A percentile compares a stretch with the other conserved stretches of the same genome.
Evolutionary conservation across 352 stramenopile species (phyloP).

Genomic region (Phytophthora pini): DNA sequence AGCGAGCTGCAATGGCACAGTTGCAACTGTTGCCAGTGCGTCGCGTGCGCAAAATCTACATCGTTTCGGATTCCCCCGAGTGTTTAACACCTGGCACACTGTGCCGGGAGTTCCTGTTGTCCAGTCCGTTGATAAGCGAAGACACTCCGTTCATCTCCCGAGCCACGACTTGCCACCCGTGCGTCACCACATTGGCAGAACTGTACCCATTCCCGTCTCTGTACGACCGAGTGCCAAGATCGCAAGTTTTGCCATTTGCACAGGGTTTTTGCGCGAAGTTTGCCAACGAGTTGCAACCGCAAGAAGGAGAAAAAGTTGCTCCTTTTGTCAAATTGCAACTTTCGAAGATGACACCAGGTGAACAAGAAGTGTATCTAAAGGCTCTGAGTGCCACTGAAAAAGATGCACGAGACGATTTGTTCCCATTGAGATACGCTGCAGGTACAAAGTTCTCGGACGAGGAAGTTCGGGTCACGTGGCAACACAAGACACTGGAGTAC

Average conservation of each 20-base stretch:
- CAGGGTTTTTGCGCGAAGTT: constrained; percentile 33
- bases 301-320: constrained; percentile 8
- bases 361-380: constrained; percentile 49
- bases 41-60: constrained; percentile 73
- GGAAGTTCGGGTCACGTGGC: constrained; percentile 48
- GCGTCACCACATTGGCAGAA: constrained; percentile 66
- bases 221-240: constrained; percentile 67
- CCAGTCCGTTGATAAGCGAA: constrained; percentile 56
- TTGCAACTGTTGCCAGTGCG: constrained; percentile 67
- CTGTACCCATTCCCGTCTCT: constrained; percentile 88
- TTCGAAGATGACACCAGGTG: constrained; percentile 24
- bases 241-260: constrained; percentile 60
- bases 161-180: constrained; percentile 61
- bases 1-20: constrained; percentile 84
- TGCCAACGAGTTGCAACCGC: constrained; percentile 1
- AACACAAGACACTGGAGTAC: constrained; percentile 76
- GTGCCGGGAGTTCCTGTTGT: constrained; percentile 89
- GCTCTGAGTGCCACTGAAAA: constrained; percentile 40
- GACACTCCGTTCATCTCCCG: constrained; percentile 71
- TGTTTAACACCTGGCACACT: constrained; percentile 86
- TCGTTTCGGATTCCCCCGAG: constrained; percentile 83
- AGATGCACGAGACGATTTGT: constrained; percentile 65
- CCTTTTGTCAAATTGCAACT: constrained; percentile 46
- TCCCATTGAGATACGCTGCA: constrained; percentile 84
- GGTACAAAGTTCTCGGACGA: constrained; percentile 81